Conservation (phyloP, 768 basidiomycete species). For the Trametes gibbosa region DNA sequence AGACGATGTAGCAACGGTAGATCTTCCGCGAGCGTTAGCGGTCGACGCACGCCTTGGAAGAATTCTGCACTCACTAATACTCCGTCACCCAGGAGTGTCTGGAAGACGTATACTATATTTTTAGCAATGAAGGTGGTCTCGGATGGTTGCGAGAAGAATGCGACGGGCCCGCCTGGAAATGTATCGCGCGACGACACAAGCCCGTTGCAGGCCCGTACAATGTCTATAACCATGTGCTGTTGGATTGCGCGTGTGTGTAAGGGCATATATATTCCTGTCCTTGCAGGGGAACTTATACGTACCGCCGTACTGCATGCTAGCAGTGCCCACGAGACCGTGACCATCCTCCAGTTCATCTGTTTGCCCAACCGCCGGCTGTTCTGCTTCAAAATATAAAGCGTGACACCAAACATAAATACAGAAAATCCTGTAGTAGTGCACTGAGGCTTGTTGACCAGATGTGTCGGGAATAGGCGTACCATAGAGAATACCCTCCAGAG, state of each 20-base stretch:
- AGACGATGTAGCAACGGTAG: constrained; percentile 30
- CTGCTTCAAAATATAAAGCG: constrained; percentile 26
- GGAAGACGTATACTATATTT: constrained; percentile 25
- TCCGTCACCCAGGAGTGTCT: constrained; percentile 31
- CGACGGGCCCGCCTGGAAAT: constrained; percentile 21
- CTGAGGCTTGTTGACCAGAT: too few species aligned
- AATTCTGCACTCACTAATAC: constrained; percentile 25
- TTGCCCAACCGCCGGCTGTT: background rate
- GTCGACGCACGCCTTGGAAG: background rate
- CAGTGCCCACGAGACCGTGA: constrained; percentile 26
- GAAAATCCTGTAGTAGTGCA: constrained; percentile 30
- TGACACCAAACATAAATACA: constrained; percentile 34
- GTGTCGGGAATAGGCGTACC: constrained; percentile 8
- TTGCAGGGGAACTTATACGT: background rate
- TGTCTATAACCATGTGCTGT: constrained; percentile 10
- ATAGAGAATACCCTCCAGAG: constrained; percentile 28
- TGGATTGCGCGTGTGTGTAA: background rate
- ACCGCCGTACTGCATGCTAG: constrained; percentile 33
- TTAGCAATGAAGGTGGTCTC: constrained; percentile 31
- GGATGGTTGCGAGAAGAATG: constrained; percentile 28
- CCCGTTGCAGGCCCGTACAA: constrained; percentile 17
- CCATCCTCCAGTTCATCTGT: background rate
- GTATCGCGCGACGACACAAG: constrained; percentile 24
- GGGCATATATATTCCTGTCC: background rate
- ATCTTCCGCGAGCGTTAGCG: constrained; percentile 18